Base-by-base conservation (phyloP, 192 early-diverging fungal species). In the Linnemannia elongata region DNA sequence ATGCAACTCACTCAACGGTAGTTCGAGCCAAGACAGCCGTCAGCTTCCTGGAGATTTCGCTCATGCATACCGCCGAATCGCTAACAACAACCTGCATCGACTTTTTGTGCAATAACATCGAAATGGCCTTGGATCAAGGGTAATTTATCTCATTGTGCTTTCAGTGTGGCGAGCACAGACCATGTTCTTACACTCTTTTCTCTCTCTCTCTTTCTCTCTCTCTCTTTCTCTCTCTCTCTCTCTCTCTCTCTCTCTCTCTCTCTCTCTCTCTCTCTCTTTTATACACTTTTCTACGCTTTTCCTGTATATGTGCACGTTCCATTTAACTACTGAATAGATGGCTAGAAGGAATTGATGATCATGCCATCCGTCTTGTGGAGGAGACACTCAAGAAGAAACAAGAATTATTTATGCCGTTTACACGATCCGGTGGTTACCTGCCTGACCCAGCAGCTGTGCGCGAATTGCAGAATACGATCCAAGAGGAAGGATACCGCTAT, bases 41-140 rank as follows among this genome's bases (percentile, higher is more conserved):
- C 0, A 75, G 79, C 47, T 74, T 93, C 33, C 74, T 95, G 83
- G 93, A 93, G 52, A 76, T 92, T 5, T 82, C 94, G 3, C 88
- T 93, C 45, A 78, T 82, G 63, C 93, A 93, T 78, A 73, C 91
- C 6, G 91, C 91, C 0, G 79, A 81, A 2, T 71, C 80, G 10
- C 82, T 96, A 10, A 90, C 91, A 68, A 39, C 75, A 17, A 89
- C 89, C 6, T 95, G 94, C 70, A 69, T 95, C 24, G 89, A 90
- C 13, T 95, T 93, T 78, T 75, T 92, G 8, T 79, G 80, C 38
- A 60, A 85, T 12, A 92, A 92, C 68, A 69, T 92, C 54, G 84
- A 91, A 18, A 87, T 77, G 49, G 88, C 83, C 52, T 75, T 92
- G 6, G 87, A 89, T 76, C 84, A 90, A 63, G 78, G 89, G 89